Conservation (phyloP, 2,329 filamentous ascomycete genomes). For the Dissoconium aciculare region DNA sequence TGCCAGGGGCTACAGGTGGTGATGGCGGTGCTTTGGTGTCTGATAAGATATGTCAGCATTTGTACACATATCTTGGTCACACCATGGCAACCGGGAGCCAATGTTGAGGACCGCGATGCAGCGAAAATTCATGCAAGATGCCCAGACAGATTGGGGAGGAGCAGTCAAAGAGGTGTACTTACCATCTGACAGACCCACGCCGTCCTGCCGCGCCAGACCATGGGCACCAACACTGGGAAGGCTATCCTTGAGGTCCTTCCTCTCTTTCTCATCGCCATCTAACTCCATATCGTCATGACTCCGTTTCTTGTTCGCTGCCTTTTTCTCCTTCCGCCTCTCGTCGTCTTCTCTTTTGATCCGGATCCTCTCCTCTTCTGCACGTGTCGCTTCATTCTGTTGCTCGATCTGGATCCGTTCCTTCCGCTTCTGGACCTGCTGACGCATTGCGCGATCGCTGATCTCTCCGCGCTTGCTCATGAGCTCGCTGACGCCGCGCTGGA, state of each 20-base stretch:
- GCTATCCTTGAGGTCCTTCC: conserved; percentile 65
- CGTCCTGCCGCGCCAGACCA: conserved; percentile 49
- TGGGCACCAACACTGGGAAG: conserved; percentile 44
- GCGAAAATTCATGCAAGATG: not conserved
- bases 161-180: conserved; percentile 16
- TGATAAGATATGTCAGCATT: conserved; percentile 6
- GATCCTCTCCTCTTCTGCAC: conserved; percentile 32
- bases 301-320: conserved; percentile 16
- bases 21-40: conserved; percentile 20
- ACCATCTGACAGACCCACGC: conserved; percentile 45
- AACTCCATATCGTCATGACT: conserved; percentile 25
- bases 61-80: too few relatives aligned
- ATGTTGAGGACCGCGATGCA: not conserved
- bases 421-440: conserved; percentile 49
- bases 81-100: not conserved
- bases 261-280: conserved; percentile 43
- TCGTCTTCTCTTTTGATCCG: conserved; percentile 20
- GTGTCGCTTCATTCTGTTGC: conserved; percentile 36
- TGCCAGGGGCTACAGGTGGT: conserved; percentile 19
- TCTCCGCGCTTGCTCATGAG: conserved; percentile 39
- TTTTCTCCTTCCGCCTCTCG: conserved; percentile 17
- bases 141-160: conserved; percentile 1
- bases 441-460: conserved; percentile 58
- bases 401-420: conserved; percentile 46
- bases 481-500: conserved; percentile 40